phyloP scores from a whole-genome alignment of 768 basidiomycete genomes.

The Leccinum fibrillosum region DNA sequence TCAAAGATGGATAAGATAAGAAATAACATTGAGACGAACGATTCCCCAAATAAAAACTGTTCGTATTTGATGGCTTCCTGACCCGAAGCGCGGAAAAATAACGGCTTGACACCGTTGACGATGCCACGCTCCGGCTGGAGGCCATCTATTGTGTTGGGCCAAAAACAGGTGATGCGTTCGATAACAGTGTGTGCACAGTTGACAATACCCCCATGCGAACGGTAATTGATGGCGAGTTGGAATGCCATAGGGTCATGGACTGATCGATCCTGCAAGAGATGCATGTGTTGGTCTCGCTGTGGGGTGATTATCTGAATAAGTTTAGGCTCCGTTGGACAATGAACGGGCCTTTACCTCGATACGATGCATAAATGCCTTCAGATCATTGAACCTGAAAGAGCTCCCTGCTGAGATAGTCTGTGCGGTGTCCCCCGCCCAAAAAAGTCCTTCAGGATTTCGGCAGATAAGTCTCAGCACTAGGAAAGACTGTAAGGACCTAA shows the following conservation, averaged over 20 bases:
- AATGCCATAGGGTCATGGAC: constrained; percentile 40
- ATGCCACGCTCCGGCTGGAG: constrained; percentile 55
- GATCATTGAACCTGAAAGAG: constrained; percentile 66
- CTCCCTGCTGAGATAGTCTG: constrained; percentile 75
- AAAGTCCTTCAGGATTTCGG: constrained; percentile 59
- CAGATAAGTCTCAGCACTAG: constrained; percentile 62
- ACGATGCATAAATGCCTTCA: constrained; percentile 64
- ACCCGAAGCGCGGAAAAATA: constrained; percentile 53
- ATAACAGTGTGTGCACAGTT: constrained; percentile 65
- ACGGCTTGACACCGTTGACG: constrained; percentile 51
- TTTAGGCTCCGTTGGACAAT: background rate
- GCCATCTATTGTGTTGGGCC: constrained; percentile 62
- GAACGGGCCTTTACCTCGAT: constrained; percentile 45
- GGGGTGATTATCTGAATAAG: background rate
- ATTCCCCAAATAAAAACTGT: constrained; percentile 53
- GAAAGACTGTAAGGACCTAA: background rate
- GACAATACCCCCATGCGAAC: constrained; percentile 74
- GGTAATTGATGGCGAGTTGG: constrained; percentile 61
- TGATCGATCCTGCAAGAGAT: constrained; percentile 9
- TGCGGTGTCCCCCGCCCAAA: constrained; percentile 81
- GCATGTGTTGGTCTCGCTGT: constrained; percentile 22
- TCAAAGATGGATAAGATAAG: constrained; percentile 5
- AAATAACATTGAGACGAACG: constrained; percentile 30
- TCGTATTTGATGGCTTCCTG: constrained; percentile 42
- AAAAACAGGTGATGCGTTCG: constrained; percentile 55